Percentiles rank a stretch among this genome's conserved stretches.
Evolutionary conservation across 352 stramenopile species (phyloP).

Genomic region (Globisporangium middletonii): DNA sequence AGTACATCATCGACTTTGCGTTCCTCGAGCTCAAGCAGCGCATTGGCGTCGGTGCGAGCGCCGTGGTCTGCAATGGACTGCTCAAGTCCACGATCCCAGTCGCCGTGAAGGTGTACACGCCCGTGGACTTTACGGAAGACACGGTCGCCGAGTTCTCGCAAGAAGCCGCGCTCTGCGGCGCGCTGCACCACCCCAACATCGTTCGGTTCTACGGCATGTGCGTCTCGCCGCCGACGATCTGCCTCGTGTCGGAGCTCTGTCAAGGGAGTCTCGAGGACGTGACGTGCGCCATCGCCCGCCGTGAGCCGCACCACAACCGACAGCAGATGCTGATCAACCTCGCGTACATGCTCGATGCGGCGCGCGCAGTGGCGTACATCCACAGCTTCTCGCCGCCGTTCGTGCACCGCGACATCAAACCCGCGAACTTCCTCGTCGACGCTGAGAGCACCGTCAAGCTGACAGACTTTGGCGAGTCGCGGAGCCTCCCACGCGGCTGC

Average conservation of each 20-base stretch:
- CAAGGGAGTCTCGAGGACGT: slow-evolving; percentile 54
- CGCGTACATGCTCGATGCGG: slow-evolving; percentile 58
- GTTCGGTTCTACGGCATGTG: slow-evolving; percentile 62
- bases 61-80: slow-evolving; percentile 42
- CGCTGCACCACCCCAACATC: slow-evolving; percentile 56
- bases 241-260: slow-evolving; percentile 64
- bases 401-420: slow-evolving; percentile 75
- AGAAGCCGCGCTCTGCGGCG: slow-evolving; percentile 48
- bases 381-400: slow-evolving; percentile 72
- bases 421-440: slow-evolving; percentile 69
- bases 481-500: slow-evolving; percentile 31
- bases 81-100: slow-evolving; percentile 43
- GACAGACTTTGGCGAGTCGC: slow-evolving; percentile 66
- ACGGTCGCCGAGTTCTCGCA: slow-evolving; percentile 53
- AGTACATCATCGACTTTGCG: slow-evolving; percentile 69
- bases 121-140: slow-evolving; percentile 49
- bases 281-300: slow-evolving; percentile 28
- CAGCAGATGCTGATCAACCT: slow-evolving; percentile 57
- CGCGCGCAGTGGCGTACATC: slow-evolving; percentile 60
- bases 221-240: slow-evolving; percentile 58
- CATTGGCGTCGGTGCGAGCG: slow-evolving; percentile 46
- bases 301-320: slow-evolving; percentile 28
- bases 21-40: slow-evolving; percentile 45
- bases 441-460: slow-evolving; percentile 47
- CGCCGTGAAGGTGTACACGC: slow-evolving; percentile 69